Conservation (phyloP, 2,329 filamentous ascomycete species). For the Diaporthe citri region DNA sequence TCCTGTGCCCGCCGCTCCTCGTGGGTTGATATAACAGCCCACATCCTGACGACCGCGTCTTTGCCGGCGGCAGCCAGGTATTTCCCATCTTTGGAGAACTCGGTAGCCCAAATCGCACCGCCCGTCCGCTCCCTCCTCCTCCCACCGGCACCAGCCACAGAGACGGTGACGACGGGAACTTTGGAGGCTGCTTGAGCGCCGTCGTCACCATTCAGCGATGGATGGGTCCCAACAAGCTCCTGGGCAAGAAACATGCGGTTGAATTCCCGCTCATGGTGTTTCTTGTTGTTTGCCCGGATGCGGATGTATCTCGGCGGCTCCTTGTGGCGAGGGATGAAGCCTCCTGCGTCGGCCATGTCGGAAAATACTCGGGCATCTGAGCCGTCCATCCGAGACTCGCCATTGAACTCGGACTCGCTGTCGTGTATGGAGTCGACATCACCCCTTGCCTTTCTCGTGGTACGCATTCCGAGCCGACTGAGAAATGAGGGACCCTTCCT, state of each 20-base stretch:
- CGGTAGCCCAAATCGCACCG: slow-evolving; percentile 89
- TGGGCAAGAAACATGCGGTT: slow-evolving; percentile 92
- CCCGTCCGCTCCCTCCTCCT: slow-evolving; percentile 59
- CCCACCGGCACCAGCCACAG: slow-evolving; percentile 51
- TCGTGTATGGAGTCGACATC: slow-evolving; percentile 60
- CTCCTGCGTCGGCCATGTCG: slow-evolving; percentile 76
- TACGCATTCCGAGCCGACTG: slow-evolving; percentile 80
- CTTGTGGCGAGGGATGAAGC: slow-evolving; percentile 88
- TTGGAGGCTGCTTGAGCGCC: slow-evolving; percentile 38
- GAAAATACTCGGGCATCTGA: slow-evolving; percentile 87
- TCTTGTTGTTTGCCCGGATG: slow-evolving; percentile 84
- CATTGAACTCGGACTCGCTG: slow-evolving; percentile 78
- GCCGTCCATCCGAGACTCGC: slow-evolving; percentile 78
- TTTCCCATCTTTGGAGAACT: slow-evolving; percentile 92
- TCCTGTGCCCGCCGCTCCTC: slow-evolving; percentile 84
- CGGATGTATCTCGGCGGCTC: slow-evolving; percentile 93
- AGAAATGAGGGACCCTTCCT: slow-evolving; percentile 93
- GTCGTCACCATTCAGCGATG: slow-evolving; percentile 47
- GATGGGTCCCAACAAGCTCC: slow-evolving; percentile 78
- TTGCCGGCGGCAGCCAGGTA: slow-evolving; percentile 94
- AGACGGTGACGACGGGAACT: slow-evolving; percentile 46
- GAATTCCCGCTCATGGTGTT: slow-evolving; percentile 75
- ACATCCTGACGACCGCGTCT: slow-evolving; percentile 87
- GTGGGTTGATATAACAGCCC: slow-evolving; percentile 85
- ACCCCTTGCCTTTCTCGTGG: slow-evolving; percentile 79